Evolutionary conservation across 2,329 filamentous ascomycete species (phyloP), one percentile per base, ranked within the genome.

Genomic region (Sporothrix globosa): DNA sequence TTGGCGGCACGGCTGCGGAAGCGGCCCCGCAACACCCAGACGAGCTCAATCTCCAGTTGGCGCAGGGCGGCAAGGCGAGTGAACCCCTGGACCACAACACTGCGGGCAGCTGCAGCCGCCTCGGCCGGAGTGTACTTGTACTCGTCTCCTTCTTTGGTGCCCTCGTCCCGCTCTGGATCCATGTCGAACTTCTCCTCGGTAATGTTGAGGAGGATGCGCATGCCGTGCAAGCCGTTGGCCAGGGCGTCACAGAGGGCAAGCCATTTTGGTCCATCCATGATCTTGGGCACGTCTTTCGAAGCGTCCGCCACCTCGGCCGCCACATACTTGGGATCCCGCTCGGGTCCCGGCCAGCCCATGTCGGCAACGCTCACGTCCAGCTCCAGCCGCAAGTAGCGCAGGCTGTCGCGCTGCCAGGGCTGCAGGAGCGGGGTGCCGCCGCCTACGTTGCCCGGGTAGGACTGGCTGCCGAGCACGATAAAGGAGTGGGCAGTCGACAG

Each of bases 371-470:
- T 75, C 13, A 83, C 76, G 69, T 85, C 83, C 1, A 85, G 74
- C 70, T 85, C 82, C 0, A 85, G 74, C 0, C 81, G 75, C 2
- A 80, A 78, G 65, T 78, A 81, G 11, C 83, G 78, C 74, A 85
- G 73, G 2, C 74, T 72, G n/a, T 74, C 74, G 4, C 77, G 75
- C 77, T 86, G 83, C 84, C 84, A 85, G 2, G 76, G 73, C 46
- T 70, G 68, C 30, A 83, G 74, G 2, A 74, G 74, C 1, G 74
- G 73, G 17, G 19, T 56, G 30, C 17, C 56, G 19, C 41, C 50
- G 17, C 44, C 60, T 39, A n/a, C 17, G n/a, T 5, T 48, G 46
- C 63, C 30, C 44, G 65, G 63, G 50, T 41, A 19, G 11, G 44
- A 24, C 44, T 34, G 24, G 21, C 69, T 39, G 10, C 53, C 63